phyloP scores from a whole-genome alignment of 768 basidiomycete species.

The Candolleomyces efflorescens region DNA sequence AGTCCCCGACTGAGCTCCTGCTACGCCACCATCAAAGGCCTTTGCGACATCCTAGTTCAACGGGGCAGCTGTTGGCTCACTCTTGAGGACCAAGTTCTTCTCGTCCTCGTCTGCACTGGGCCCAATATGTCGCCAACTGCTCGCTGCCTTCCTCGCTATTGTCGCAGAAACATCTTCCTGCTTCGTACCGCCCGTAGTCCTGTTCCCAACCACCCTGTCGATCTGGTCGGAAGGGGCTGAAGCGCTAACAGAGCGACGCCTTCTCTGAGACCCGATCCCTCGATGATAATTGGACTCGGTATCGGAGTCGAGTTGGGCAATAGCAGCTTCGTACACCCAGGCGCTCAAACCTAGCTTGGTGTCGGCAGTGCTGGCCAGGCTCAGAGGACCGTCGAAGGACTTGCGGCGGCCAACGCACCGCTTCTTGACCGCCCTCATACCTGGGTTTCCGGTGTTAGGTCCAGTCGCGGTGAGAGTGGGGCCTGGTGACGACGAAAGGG shows the following conservation, averaged over 20 bases:
- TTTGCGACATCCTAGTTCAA: not conserved
- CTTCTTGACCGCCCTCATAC: slow-evolving; percentile 44
- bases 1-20: not conserved
- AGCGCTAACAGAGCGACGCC: not conserved
- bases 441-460: not conserved
- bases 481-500: not conserved
- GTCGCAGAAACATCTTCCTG: too few relatives aligned
- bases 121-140: not conserved
- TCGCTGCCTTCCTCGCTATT: too few relatives aligned
- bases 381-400: slow-evolving; percentile 33
- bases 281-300: not conserved
- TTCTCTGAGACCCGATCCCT: not conserved
- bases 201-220: not conserved
- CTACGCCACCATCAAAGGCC: not conserved
- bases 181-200: not conserved
- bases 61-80: not conserved
- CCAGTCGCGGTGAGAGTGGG: not conserved
- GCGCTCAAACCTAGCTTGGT: slow-evolving; percentile 18
- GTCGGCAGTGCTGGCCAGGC: not conserved
- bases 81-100: not conserved
- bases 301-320: slow-evolving; percentile 23
- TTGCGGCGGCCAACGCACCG: slow-evolving; percentile 50
- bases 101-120: not conserved
- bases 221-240: not conserved
- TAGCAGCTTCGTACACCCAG: slow-evolving; percentile 52